These are phyloP conservation scores for Bromus sterilis DNA, from an alignment of 176 grass and related monocot genomes.

Conservation along the genomic window DNA sequence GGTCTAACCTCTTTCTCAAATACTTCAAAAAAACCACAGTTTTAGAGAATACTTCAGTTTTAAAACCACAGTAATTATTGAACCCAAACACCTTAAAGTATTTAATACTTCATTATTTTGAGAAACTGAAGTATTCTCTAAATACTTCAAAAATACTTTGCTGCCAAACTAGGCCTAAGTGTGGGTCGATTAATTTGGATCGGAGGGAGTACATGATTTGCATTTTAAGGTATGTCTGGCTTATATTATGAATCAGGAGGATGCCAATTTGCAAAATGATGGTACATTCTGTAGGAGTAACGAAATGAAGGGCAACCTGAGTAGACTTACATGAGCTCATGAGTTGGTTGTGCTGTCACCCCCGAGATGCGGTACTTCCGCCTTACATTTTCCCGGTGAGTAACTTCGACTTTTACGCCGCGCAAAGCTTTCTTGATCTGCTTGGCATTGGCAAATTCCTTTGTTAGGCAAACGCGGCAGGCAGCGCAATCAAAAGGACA, in stretches of 20 bases:
- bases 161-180: too few species aligned
- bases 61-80: too few species aligned
- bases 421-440: constrained; percentile 95
- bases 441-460: constrained; percentile 7
- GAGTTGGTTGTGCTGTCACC: constrained; percentile 80
- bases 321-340: constrained; percentile 83
- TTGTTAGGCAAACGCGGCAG: not conserved
- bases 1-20: too few species aligned
- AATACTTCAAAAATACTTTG: too few species aligned
- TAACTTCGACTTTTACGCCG: constrained; percentile 97
- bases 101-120: too few species aligned
- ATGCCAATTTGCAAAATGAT: not conserved
- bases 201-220: not conserved
- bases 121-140: too few species aligned
- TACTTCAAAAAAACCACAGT: too few species aligned
- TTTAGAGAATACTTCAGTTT: too few species aligned
- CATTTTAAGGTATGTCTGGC: not conserved
- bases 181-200: too few species aligned
- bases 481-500: not conserved
- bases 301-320: not conserved
- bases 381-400: constrained; percentile 95
- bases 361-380: constrained; percentile 96
- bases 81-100: too few species aligned
- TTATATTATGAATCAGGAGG: not conserved
- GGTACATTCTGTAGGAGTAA: not conserved